Conservation (phyloP, 306 rosid genomes). For the Prunus davidiana region DNA sequence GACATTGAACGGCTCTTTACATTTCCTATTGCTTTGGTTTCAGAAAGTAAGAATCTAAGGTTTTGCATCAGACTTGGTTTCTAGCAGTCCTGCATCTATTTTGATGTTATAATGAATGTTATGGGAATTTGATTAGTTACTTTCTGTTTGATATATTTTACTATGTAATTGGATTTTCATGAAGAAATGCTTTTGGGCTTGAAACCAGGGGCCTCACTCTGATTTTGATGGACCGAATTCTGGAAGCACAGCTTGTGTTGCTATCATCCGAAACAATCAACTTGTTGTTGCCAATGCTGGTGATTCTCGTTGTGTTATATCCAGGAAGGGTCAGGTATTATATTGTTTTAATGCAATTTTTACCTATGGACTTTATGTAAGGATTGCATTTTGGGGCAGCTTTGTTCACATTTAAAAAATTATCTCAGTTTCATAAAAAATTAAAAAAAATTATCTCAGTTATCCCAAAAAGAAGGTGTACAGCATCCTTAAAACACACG, state of each 20-base stretch:
- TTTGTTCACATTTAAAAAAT: not conserved
- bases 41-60: too few relatives aligned
- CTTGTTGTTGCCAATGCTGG: slow-evolving; percentile 96
- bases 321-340: slow-evolving; percentile 89
- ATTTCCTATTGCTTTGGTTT: too few relatives aligned
- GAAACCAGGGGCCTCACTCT: slow-evolving; percentile 88
- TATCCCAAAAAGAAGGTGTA: not conserved
- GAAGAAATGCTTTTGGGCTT: slow-evolving; percentile 32
- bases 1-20: too few relatives aligned
- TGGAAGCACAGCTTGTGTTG: slow-evolving; percentile 97
- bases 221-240: slow-evolving; percentile 80
- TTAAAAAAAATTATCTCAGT: not conserved
- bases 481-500: not conserved
- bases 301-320: slow-evolving; percentile 89
- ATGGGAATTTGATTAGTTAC: not conserved
- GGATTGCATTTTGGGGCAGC: not conserved
- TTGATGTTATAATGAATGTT: not conserved
- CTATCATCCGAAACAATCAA: slow-evolving; percentile 57
- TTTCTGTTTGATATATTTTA: not conserved
- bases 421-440: not conserved
- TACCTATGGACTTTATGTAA: not conserved
- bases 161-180: slow-evolving; percentile 2
- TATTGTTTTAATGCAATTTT: not conserved
- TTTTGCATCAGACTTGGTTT: too few relatives aligned
- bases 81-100: too few relatives aligned